A percentile compares a stretch with the other conserved stretches of the same genome.
Evolutionary conservation across 208 protist genomes (phyloP).

Genomic region (Leishmania guyanensis): DNA sequence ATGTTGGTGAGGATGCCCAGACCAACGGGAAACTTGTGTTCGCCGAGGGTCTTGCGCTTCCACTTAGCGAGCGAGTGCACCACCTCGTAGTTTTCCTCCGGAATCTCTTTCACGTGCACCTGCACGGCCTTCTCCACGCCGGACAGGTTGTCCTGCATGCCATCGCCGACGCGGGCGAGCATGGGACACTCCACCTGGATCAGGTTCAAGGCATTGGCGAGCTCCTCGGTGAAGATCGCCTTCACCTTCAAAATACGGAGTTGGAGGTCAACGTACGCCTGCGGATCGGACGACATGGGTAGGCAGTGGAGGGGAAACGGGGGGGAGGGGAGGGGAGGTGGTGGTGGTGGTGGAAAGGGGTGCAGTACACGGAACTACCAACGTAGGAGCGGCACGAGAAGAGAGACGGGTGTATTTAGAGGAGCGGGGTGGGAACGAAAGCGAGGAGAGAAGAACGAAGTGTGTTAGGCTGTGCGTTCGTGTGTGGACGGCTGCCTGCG

Average conservation of each 20-base stretch:
- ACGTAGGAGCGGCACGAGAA: neutral
- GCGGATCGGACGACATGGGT: constrained; percentile 40
- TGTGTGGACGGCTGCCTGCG: neutral
- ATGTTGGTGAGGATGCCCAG: constrained; percentile 87
- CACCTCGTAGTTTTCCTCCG: constrained; percentile 78
- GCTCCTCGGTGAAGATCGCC: constrained; percentile 64
- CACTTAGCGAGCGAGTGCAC: constrained; percentile 94
- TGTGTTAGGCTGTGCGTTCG: neutral
- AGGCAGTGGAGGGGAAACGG: neutral
- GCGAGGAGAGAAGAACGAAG: neutral
- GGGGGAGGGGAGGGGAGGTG: neutral
- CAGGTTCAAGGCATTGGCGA: constrained; percentile 72
- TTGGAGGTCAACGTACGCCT: constrained; percentile 65
- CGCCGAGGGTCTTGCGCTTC: constrained; percentile 86
- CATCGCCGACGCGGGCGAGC: constrained; percentile 78
- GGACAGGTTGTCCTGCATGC: constrained; percentile 91
- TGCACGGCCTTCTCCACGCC: constrained; percentile 89
- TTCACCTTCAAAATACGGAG: constrained; percentile 76
- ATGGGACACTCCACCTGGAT: constrained; percentile 81
- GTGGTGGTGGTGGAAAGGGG: neutral
- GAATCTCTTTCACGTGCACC: constrained; percentile 83
- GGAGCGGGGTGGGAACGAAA: neutral
- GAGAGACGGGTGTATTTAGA: neutral
- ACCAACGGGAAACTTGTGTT: constrained; percentile 81
- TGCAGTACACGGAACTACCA: neutral